Percentiles rank a stretch among this genome's conserved stretches.
These are phyloP conservation scores for Fusarium aywerte DNA, from an alignment of 2,329 filamentous ascomycete genomes.

Conservation along the genomic window DNA sequence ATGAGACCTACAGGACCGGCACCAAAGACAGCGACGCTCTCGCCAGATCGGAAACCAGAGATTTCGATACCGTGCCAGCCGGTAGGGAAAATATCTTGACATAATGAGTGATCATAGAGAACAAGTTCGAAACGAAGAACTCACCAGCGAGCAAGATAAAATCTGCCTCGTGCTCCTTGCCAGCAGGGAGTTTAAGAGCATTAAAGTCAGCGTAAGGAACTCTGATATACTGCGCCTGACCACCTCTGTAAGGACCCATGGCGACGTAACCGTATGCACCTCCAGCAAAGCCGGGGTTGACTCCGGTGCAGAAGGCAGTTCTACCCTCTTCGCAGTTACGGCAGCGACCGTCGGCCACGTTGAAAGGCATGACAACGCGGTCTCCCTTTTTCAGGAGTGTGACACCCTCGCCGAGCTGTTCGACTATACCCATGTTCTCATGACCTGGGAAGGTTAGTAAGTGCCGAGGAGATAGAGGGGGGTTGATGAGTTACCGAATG, in stretches of 20 bases:
- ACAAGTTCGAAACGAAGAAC: conserved; percentile 12
- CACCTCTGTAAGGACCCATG: conserved; percentile 63
- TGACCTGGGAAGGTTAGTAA: conserved; percentile 51
- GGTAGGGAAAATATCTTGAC: conserved; percentile 51
- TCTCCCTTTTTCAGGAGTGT: conserved; percentile 71
- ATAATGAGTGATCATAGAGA: conserved; percentile 51
- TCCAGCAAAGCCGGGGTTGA: conserved; percentile 54
- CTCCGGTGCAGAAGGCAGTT: conserved; percentile 72
- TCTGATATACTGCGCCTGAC: conserved; percentile 71
- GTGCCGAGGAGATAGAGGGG: no score
- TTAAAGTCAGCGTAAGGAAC: conserved; percentile 77
- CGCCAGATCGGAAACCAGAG: conserved; percentile 68
- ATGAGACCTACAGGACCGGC: conserved; percentile 73
- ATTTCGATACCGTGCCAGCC: conserved; percentile 68
- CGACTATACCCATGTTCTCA: conserved; percentile 69
- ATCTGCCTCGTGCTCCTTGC: conserved; percentile 70
- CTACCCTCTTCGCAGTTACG: conserved; percentile 72
- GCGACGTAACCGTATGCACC: conserved; percentile 64
- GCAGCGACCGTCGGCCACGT: conserved; percentile 71
- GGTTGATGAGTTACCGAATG: conserved; percentile 58
- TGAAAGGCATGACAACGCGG: conserved; percentile 73
- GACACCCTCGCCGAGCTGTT: conserved; percentile 67
- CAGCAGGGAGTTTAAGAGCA: conserved; percentile 68
- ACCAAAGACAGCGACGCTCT: conserved; percentile 72
- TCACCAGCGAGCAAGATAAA: conserved; percentile 62